Evolutionary conservation across 1,284 basidiomycete genomes (phyloP).

Genomic region (Athelia psychrophila): DNA sequence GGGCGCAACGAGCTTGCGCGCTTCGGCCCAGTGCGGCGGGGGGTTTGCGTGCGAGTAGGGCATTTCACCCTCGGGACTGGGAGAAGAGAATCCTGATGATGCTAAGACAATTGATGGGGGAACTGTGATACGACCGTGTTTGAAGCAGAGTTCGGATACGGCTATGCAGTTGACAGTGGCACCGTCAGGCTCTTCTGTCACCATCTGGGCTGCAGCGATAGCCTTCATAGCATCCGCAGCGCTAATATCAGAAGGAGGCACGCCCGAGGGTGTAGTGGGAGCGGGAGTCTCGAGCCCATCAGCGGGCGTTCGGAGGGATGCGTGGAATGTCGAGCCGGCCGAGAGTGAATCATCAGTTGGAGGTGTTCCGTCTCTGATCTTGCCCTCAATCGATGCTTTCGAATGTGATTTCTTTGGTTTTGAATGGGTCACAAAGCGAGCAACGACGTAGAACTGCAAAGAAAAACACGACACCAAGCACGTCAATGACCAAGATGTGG

Average conservation of each 20-base stretch:
- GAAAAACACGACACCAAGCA: neutral
- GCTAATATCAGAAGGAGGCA: neutral
- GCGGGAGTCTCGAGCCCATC: neutral
- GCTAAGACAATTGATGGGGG: constrained; percentile 64
- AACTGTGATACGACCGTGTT: constrained; percentile 72
- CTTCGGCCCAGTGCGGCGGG: constrained; percentile 49
- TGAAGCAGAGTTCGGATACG: constrained; percentile 72
- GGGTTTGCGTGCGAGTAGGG: constrained; percentile 43
- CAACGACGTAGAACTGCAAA: constrained; percentile 24
- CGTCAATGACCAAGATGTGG: neutral
- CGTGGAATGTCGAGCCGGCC: neutral
- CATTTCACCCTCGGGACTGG: constrained; percentile 16
- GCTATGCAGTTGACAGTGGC: constrained; percentile 65
- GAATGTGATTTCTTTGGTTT: neutral
- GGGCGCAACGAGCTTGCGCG: constrained; percentile 31
- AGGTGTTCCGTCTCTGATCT: neutral
- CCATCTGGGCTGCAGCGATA: neutral
- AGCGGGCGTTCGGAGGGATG: constrained; percentile 1
- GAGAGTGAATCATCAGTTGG: neutral
- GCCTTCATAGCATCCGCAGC: neutral
- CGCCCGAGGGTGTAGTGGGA: neutral
- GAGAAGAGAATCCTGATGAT: constrained; percentile 47
- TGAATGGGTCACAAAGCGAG: constrained; percentile 26
- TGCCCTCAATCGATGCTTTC: constrained; percentile 1
- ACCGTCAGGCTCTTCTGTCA: constrained; percentile 47